phyloP scores from a whole-genome alignment of 2,329 filamentous ascomycete genomes.

The Calcarisporium arbuscula region DNA sequence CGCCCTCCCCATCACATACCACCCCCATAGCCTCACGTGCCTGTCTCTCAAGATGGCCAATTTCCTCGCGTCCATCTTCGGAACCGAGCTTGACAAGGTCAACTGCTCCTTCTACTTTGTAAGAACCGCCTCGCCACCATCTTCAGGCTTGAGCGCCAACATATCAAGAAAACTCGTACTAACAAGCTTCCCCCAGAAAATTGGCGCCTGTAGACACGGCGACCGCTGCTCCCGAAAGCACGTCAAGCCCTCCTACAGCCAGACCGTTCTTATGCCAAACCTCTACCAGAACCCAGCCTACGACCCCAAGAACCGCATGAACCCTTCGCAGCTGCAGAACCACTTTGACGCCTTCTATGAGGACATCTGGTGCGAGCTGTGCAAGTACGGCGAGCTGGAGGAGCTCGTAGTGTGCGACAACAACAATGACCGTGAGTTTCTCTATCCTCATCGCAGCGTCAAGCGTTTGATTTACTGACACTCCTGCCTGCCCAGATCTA shows the following conservation, averaged over 20 bases:
- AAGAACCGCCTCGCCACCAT: conserved; percentile 13
- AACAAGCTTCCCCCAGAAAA: conserved; percentile 72
- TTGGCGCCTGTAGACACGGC: conserved; percentile 95
- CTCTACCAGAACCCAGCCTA: conserved; percentile 99
- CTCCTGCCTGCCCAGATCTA: conserved; percentile 52
- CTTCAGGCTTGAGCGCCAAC: not conserved
- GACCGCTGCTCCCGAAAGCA: conserved; percentile 98
- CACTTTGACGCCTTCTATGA: conserved; percentile 99
- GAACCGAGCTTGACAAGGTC: conserved; percentile 98
- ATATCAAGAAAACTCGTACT: no score
- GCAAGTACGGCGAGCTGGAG: conserved; percentile 95
- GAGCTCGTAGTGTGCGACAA: conserved; percentile 99
- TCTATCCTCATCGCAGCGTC: not conserved
- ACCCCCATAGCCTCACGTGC: conserved; percentile 3
- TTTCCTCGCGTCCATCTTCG: conserved; percentile 98
- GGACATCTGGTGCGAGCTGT: conserved; percentile 99
- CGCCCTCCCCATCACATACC: conserved; percentile 4
- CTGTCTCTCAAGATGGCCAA: conserved; percentile 67
- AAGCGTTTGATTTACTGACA: conserved; percentile 6
- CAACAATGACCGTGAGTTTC: conserved; percentile 83
- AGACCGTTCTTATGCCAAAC: conserved; percentile 96
- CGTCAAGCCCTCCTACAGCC: conserved; percentile 96
- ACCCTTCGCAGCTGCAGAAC: conserved; percentile 90
- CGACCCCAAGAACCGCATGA: conserved; percentile 96
- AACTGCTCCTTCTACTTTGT: conserved; percentile 94